Evolutionary conservation across 73 alveolate species (phyloP), one percentile per base, ranked within the genome.

Genomic region (Breviolum minutum): DNA sequence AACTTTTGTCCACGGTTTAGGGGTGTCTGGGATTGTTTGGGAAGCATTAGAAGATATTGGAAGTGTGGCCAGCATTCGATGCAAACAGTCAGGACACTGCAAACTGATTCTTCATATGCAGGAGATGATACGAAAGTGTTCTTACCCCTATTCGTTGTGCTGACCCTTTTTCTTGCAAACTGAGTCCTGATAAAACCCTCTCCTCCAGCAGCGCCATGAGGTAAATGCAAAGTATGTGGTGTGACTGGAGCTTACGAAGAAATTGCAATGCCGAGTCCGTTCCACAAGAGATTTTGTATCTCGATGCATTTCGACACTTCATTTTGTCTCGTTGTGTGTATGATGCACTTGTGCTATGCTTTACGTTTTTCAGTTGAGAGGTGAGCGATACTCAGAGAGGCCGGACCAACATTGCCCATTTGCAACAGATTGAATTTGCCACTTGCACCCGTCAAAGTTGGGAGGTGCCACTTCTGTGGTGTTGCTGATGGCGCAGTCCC

Each of bases 1-100:
- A 83, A 61, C 20, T 83, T 83, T 61, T 83, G 92, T 26, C 92
- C 92, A 26, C 73, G 92, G 22, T 83, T 83, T 26, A 74, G 92
- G 22, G 92, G 92, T 74, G 13, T 40, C 54, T 40, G 54, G 54
- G 54, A 40, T 40, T 40, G 54, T 17, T 66, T 66, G 74, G 74
- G 24, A 66, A 66, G 74, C 74, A 17, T 66, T 17, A 66, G 74
- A 17, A 66, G 17, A 66, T 66, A 13, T 17, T 66, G 17, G 24
- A 66, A 17, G 74, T 13, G n/a, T n/a, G n/a, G n/a, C 54, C 54
- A 40, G 54, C 54, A 40, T 40, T 40, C 54, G 54, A n/a, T n/a
- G n/a, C n/a, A n/a, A n/a, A n/a, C n/a, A n/a, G n/a, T n/a, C n/a
- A n/a, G n/a, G n/a, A n/a, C n/a, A n/a, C n/a, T n/a, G n/a, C n/a